Conservation (phyloP, 2,329 filamentous ascomycete species). For the Penicillium sclerotigenum region DNA sequence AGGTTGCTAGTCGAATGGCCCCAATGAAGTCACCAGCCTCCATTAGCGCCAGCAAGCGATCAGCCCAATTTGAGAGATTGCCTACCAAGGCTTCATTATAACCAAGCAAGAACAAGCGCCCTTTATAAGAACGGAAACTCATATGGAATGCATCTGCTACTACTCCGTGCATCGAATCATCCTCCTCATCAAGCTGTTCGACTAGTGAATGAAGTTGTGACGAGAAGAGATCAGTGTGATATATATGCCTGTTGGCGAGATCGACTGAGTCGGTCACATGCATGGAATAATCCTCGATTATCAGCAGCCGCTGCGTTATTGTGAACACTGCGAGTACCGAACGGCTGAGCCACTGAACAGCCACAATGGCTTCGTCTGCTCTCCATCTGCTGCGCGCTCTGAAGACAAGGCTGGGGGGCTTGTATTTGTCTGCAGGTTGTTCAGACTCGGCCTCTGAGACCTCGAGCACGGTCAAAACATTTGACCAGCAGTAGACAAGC, state of each 20-base stretch:
- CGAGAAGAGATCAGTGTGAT: slow-evolving; percentile 86
- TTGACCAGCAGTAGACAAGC: slow-evolving; percentile 97
- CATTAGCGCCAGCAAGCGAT: slow-evolving; percentile 88
- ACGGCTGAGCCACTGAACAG: slow-evolving; percentile 92
- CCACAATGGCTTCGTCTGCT: slow-evolving; percentile 91
- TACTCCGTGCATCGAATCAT: slow-evolving; percentile 87
- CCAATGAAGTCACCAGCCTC: slow-evolving; percentile 94
- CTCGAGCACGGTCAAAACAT: slow-evolving; percentile 90
- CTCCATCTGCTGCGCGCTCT: slow-evolving; percentile 82
- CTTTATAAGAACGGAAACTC: slow-evolving; percentile 95
- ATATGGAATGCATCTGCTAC: slow-evolving; percentile 97
- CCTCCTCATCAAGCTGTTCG: slow-evolving; percentile 82
- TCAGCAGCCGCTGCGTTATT: slow-evolving; percentile 87
- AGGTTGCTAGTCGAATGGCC: slow-evolving; percentile 84
- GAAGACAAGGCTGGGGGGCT: slow-evolving; percentile 75
- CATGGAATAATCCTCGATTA: slow-evolving; percentile 84
- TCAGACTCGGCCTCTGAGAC: slow-evolving; percentile 66
- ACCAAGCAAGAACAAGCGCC: slow-evolving; percentile 85
- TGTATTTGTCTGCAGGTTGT: slow-evolving; percentile 65
- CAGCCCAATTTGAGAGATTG: slow-evolving; percentile 93
- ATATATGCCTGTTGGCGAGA: slow-evolving; percentile 85
- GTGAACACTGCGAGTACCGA: slow-evolving; percentile 90
- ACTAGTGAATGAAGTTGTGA: slow-evolving; percentile 79
- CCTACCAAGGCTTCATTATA: slow-evolving; percentile 91
- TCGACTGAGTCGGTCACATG: slow-evolving; percentile 94